Evolutionary conservation across 305 asterid species (phyloP).

Genomic region (Fraxinus velutina): DNA sequence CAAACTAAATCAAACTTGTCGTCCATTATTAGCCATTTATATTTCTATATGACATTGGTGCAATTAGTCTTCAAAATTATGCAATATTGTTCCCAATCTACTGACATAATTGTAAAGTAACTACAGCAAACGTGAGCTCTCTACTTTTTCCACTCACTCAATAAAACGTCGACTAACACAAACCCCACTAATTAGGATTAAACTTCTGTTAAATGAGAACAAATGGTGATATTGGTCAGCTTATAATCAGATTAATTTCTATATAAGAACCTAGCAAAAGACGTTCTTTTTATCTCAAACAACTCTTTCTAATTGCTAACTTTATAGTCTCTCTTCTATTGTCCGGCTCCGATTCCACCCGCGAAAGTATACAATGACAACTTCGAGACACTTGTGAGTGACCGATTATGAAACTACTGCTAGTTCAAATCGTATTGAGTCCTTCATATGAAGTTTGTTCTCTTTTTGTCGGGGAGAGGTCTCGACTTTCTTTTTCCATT

Average conservation of each 20-base stretch:
- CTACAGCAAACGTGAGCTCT: not conserved
- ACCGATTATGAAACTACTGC: not conserved
- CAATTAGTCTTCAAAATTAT: no score
- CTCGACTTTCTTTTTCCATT: not conserved
- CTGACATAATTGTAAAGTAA: not conserved
- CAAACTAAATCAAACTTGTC: no score
- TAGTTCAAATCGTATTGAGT: not conserved
- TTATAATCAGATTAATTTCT: not conserved
- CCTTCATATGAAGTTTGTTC: no score
- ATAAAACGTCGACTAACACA: constrained; percentile 18
- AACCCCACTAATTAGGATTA: constrained; percentile 23
- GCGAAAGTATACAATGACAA: not conserved
- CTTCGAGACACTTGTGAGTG: not conserved
- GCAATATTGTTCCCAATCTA: constrained; percentile 18
- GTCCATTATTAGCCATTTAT: no score
- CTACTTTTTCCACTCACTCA: constrained; percentile 43
- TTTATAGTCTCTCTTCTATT: not conserved
- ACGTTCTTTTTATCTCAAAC: not conserved
- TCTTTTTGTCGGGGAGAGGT: no score
- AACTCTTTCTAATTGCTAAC: not conserved
- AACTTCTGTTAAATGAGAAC: constrained; percentile 10
- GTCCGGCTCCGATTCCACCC: not conserved
- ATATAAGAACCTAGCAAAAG: not conserved
- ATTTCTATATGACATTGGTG: no score
- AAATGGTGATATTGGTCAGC: constrained; percentile 16